Evolutionary conservation across 768 basidiomycete genomes (phyloP).

Genomic region (Suillus subaureus): DNA sequence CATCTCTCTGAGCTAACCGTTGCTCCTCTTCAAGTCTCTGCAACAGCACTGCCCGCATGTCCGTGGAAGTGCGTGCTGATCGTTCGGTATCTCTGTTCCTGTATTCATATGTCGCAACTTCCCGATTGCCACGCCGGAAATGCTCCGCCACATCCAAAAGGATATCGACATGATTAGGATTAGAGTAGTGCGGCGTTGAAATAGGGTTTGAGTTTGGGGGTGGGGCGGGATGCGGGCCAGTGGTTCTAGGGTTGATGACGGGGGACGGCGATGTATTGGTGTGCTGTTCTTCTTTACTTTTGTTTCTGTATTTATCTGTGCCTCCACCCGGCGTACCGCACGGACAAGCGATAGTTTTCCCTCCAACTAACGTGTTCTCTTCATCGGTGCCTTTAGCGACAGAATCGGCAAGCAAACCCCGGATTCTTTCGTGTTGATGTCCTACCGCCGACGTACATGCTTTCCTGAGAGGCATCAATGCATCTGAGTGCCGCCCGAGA

Average conservation of each 20-base stretch:
- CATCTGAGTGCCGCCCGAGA: not conserved
- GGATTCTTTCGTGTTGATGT: not conserved
- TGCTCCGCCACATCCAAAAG: not conserved
- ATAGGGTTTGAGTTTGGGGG: not conserved
- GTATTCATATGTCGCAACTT: slow-evolving; percentile 2
- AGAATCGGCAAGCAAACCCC: not conserved
- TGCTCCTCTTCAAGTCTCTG: slow-evolving; percentile 48
- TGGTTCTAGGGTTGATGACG: not conserved
- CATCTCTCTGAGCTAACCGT: slow-evolving; percentile 24
- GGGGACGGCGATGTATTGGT: slow-evolving; percentile 6
- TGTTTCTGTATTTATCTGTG: slow-evolving; percentile 7
- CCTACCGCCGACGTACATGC: not conserved
- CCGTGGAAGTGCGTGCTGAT: slow-evolving; percentile 8
- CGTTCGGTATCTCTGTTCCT: not conserved
- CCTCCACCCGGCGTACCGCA: slow-evolving; percentile 23
- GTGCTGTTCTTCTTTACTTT: slow-evolving; percentile 1
- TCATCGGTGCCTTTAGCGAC: slow-evolving; percentile 5
- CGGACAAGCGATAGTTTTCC: slow-evolving; percentile 33
- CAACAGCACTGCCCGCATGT: slow-evolving; percentile 42
- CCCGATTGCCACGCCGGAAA: slow-evolving; percentile 7
- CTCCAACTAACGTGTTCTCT: slow-evolving; percentile 14
- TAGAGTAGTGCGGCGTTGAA: slow-evolving; percentile 3
- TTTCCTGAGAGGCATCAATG: not conserved
- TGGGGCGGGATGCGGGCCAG: slow-evolving; percentile 1
- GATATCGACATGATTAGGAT: not conserved